Conservation (phyloP, 192 early-diverging fungal species). For the Tieghemiomyces parasiticus region DNA sequence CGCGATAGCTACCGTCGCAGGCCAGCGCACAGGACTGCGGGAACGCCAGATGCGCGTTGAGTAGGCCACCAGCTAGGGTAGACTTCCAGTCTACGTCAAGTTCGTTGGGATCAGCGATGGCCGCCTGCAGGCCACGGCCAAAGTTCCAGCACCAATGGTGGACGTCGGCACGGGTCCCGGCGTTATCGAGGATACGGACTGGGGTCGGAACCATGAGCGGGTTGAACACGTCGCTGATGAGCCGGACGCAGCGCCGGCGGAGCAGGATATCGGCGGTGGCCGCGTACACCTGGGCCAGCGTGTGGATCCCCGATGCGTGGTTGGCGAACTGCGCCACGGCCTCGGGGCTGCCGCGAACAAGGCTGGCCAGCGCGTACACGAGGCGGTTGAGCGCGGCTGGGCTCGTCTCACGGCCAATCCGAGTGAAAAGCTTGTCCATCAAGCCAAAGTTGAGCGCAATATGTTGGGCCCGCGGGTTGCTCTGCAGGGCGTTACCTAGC, state of each 20-base stretch:
- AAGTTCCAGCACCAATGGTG: constrained; percentile 11
- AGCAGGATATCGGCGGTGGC: neutral
- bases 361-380: constrained; percentile 23
- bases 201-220: neutral
- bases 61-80: neutral
- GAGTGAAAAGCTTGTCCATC: constrained; percentile 14
- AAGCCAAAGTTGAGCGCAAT: constrained; percentile 12
- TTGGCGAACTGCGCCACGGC: constrained; percentile 22
- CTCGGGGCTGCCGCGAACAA: constrained; percentile 21
- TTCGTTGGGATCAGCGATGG: neutral
- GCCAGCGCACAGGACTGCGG: neutral
- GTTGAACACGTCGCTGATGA: constrained; percentile 10
- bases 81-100: constrained; percentile 6
- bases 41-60: neutral
- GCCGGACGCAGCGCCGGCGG: neutral
- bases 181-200: neutral
- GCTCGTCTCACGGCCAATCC: constrained; percentile 14
- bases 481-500: constrained; percentile 38
- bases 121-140: neutral
- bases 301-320: constrained; percentile 14
- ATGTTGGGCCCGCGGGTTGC: constrained; percentile 19
- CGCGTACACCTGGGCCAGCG: constrained; percentile 11
- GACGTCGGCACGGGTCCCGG: neutral
- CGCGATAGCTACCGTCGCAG: neutral
- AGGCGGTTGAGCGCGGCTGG: constrained; percentile 15